Evolutionary conservation across 352 stramenopile genomes (phyloP).

Genomic region (Phytopythium sindhum): DNA sequence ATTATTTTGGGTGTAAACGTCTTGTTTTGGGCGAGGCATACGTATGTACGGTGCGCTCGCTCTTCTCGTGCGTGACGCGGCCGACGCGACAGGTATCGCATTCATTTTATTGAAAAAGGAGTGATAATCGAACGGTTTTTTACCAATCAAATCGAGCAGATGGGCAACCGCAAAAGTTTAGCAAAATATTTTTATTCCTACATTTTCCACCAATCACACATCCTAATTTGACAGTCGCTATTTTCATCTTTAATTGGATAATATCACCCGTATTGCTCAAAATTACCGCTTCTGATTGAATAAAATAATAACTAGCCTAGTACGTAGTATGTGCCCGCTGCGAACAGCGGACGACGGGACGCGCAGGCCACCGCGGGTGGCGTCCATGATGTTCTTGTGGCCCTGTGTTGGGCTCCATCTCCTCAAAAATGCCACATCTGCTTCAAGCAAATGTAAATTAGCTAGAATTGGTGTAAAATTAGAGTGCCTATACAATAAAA

Average conservation of each 20-base stretch:
- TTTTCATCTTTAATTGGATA: not conserved
- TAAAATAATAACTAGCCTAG: not conserved
- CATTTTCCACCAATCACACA: no score
- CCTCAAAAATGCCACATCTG: not conserved
- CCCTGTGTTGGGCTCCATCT: constrained; percentile 38
- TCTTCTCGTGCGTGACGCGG: not conserved
- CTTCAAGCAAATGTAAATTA: constrained; percentile 3
- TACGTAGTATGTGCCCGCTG: no score
- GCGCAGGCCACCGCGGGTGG: constrained; percentile 59
- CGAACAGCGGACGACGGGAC: no score
- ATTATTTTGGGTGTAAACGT: no score
- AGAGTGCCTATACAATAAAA: not conserved
- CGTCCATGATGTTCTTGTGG: constrained; percentile 92
- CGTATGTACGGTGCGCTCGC: no score
- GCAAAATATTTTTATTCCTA: no score
- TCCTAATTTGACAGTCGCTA: no score
- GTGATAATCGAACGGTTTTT: not conserved
- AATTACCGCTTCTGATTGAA: not conserved
- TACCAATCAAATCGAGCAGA: not conserved
- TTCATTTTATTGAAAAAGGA: not conserved
- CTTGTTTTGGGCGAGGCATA: no score
- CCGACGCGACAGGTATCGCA: not conserved
- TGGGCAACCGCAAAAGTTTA: no score
- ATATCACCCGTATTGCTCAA: not conserved
- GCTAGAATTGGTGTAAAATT: not conserved